These are phyloP conservation scores for Colletotrichum spinosum DNA, from an alignment of 2,329 filamentous ascomycete genomes.

Conservation along the genomic window DNA sequence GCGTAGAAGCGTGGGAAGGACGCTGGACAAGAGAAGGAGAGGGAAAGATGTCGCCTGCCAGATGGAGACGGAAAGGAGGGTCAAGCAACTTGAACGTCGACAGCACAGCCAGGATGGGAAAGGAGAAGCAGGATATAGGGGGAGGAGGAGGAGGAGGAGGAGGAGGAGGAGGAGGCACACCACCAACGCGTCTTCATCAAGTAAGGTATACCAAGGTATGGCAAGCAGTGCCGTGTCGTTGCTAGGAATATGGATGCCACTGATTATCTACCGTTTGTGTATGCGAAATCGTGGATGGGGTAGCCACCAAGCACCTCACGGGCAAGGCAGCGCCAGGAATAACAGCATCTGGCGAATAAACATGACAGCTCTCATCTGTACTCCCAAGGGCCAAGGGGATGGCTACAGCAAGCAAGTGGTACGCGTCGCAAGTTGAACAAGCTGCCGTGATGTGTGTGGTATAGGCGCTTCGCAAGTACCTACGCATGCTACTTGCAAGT, in stretches of 20 bases:
- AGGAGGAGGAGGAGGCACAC: not conserved
- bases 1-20: not conserved
- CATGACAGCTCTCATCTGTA: not conserved
- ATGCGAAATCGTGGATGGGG: too few relatives aligned
- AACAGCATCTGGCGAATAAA: not conserved
- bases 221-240: too few relatives aligned
- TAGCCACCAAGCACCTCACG: not conserved
- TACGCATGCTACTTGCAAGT: too few relatives aligned
- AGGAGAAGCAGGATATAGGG: slow-evolving; percentile 10
- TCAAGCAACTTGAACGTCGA: slow-evolving; percentile 1
- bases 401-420: slow-evolving; percentile 7
- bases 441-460: too few relatives aligned
- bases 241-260: too few relatives aligned
- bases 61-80: slow-evolving; percentile 26
- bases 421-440: slow-evolving; percentile 2
- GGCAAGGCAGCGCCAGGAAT: not conserved
- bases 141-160: not conserved
- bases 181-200: not conserved
- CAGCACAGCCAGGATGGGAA: slow-evolving; percentile 15
- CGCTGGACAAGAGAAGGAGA: slow-evolving; percentile 4
- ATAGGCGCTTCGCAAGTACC: too few relatives aligned
- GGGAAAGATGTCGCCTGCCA: not conserved
- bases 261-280: too few relatives aligned
- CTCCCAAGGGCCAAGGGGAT: slow-evolving; percentile 13
- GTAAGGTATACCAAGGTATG: too few relatives aligned